Conservation (phyloP, 352 stramenopile genomes). For the Phytophthora melonis region DNA sequence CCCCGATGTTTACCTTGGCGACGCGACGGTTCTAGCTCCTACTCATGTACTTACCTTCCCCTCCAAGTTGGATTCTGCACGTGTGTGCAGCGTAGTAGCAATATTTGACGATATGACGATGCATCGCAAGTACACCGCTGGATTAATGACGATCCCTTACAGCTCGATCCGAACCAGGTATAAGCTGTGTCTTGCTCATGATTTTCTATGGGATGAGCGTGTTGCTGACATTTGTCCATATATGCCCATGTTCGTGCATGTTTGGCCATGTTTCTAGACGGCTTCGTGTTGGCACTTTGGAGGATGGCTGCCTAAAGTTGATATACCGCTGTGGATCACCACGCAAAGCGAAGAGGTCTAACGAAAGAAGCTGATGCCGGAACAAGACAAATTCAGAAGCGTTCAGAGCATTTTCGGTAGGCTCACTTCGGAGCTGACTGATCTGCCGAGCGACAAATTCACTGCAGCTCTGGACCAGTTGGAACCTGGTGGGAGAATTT, state of each 20-base stretch:
- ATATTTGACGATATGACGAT: slow-evolving; percentile 6
- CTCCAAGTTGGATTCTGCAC: no score
- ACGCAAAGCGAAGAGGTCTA: background rate
- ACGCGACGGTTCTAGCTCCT: no score
- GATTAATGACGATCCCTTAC: slow-evolving; percentile 7
- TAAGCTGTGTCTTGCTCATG: no score
- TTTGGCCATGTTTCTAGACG: background rate
- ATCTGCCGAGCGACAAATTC: background rate
- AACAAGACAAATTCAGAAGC: slow-evolving; percentile 8
- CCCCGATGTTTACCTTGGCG: no score
- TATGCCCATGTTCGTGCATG: slow-evolving; percentile 10
- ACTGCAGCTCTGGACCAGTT: background rate
- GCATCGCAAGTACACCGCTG: background rate
- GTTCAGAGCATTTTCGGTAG: background rate
- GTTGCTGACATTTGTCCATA: background rate
- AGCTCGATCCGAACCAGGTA: slow-evolving; percentile 8
- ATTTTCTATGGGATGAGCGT: background rate
- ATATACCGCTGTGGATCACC: background rate
- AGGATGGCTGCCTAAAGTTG: background rate
- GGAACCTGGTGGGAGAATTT: background rate
- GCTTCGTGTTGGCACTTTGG: background rate
- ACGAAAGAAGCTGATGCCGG: slow-evolving; percentile 13
- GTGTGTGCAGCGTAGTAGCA: no score
- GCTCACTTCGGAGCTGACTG: background rate
- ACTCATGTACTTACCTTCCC: no score